Percentiles rank a stretch among this genome's conserved stretches.
Conservation (phyloP, 2,329 filamentous ascomycete species). For the Colletotrichum paranaense region DNA sequence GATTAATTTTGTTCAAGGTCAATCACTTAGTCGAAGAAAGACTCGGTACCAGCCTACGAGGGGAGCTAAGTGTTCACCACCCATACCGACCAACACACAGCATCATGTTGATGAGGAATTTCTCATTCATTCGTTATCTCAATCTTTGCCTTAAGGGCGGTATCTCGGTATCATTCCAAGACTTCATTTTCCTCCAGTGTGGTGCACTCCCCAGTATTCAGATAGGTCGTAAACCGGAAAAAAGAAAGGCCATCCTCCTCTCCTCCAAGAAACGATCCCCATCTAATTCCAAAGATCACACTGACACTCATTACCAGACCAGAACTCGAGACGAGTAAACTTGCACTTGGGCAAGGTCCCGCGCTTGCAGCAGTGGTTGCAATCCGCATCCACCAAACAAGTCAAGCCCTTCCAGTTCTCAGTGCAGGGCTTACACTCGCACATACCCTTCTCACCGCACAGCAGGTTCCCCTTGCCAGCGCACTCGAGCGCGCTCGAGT, state of each 20-base stretch:
- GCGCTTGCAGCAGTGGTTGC: conserved; percentile 5
- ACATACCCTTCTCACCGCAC: neutral
- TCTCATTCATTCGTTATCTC: neutral
- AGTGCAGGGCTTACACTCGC: neutral
- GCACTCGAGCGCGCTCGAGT: neutral
- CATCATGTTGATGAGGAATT: neutral
- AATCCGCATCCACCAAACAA: neutral
- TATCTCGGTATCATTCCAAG: neutral
- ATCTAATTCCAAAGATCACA: conserved; percentile 4
- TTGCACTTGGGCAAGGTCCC: neutral
- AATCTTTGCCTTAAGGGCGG: neutral
- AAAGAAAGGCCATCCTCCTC: neutral
- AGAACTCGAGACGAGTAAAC: neutral
- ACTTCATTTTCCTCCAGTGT: neutral
- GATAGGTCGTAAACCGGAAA: neutral
- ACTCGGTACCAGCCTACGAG: too few relatives aligned
- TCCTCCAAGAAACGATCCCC: neutral
- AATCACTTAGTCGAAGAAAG: too few relatives aligned
- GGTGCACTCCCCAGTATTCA: neutral
- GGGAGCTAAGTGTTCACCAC: neutral
- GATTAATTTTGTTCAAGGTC: too few relatives aligned
- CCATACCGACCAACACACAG: neutral
- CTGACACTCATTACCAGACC: neutral
- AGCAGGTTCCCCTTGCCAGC: neutral
- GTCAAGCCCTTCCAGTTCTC: neutral